phyloP scores from a whole-genome alignment of 352 stramenopile genomes.

The Blastocystis sp. region DNA sequence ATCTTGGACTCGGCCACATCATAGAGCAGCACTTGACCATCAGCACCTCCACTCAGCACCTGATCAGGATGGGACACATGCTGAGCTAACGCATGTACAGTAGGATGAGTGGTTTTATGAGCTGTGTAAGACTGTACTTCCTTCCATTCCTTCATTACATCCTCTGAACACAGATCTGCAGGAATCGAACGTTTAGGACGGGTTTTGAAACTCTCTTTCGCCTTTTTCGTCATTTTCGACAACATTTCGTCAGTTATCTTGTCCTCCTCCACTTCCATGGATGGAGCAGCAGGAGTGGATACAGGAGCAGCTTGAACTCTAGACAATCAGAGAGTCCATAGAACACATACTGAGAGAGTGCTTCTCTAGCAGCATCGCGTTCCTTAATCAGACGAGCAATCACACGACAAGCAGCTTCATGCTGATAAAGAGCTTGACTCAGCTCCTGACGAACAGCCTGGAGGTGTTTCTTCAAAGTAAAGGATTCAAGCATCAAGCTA shows the following conservation, averaged over 20 bases:
- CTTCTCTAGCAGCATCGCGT: slow-evolving; percentile 69
- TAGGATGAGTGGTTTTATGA: slow-evolving; percentile 68
- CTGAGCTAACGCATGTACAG: slow-evolving; percentile 66
- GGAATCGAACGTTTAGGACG: slow-evolving; percentile 63
- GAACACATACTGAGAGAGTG: slow-evolving; percentile 67
- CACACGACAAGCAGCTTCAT: slow-evolving; percentile 86
- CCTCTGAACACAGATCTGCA: slow-evolving; percentile 63
- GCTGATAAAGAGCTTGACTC: slow-evolving; percentile 86
- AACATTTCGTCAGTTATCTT: slow-evolving; percentile 62
- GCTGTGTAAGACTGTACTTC: slow-evolving; percentile 63
- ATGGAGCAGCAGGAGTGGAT: background rate
- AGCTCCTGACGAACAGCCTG: slow-evolving; percentile 87
- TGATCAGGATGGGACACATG: slow-evolving; percentile 62
- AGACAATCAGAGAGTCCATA: background rate
- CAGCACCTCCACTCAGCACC: slow-evolving; percentile 68
- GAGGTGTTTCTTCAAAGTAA: slow-evolving; percentile 83
- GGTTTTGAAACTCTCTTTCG: slow-evolving; percentile 62
- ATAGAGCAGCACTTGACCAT: slow-evolving; percentile 69
- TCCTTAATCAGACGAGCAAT: slow-evolving; percentile 82
- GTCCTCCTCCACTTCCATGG: slow-evolving; percentile 58
- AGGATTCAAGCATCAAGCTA: slow-evolving; percentile 84
- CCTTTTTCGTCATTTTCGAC: slow-evolving; percentile 55
- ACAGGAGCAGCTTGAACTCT: slow-evolving; percentile 42
- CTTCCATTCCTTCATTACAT: slow-evolving; percentile 60
- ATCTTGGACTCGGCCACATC: slow-evolving; percentile 68